These are phyloP conservation scores for Candida maesae DNA, from an alignment of 805 yeast genomes.

Conservation along the genomic window DNA sequence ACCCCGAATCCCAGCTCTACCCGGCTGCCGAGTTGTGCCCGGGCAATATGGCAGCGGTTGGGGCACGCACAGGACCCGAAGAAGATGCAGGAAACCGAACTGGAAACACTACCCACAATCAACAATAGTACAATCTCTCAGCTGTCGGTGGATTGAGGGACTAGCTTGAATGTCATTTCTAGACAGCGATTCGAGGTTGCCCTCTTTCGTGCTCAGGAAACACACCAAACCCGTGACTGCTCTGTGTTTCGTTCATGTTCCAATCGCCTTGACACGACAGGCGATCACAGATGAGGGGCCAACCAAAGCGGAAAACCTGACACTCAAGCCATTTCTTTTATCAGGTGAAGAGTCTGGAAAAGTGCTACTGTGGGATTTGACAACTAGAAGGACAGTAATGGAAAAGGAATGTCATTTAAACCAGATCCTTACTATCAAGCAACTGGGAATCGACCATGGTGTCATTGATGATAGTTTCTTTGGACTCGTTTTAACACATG, in stretches of 20 bases:
- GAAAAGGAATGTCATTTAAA: conserved; percentile 59
- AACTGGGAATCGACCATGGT: conserved; percentile 32
- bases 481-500: conserved; percentile 58
- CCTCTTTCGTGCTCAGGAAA: conserved; percentile 15
- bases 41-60: not conserved
- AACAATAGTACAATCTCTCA: no score
- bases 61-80: no score
- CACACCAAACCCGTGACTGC: conserved; percentile 20
- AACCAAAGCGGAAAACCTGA: not conserved
- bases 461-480: conserved; percentile 25
- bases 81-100: no score
- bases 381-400: conserved; percentile 49
- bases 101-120: no score
- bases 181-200: conserved; percentile 10
- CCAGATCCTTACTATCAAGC: conserved; percentile 46
- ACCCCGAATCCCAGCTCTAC: not conserved
- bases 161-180: not conserved
- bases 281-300: conserved; percentile 1
- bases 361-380: conserved; percentile 45
- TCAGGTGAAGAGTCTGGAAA: conserved; percentile 17
- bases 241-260: conserved; percentile 10
- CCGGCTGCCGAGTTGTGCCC: no score
- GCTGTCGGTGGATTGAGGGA: no score
- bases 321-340: conserved; percentile 15
- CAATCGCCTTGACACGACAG: conserved; percentile 2